Evolutionary conservation across 1,139 yeast genomes (phyloP), one percentile per base, ranked within the genome.

Genomic region (Taphrina confusa): DNA sequence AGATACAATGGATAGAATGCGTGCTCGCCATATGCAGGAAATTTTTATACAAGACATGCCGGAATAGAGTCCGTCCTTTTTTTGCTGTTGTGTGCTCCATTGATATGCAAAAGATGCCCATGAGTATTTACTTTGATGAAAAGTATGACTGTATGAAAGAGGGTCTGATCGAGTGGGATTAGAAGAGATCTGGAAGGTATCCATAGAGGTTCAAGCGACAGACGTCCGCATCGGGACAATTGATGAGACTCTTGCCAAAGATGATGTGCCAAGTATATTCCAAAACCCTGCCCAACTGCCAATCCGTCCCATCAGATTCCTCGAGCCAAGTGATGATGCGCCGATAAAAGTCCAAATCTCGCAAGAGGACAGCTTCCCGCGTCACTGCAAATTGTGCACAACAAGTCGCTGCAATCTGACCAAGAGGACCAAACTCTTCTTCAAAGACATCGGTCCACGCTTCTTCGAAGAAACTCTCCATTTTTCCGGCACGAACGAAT

Each of bases 211-310:
- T 37, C 1, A 20, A 37, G 11, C 56, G 56, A 39, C 56, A 50
- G 4, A 31, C 23, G 18, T n/a, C 46, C 28, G 14, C 56, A 37
- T 50, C 56, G 16, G 45, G 37, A 50, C 56, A 50, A 27, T 39
- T 3, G 22, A 50, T 25, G 25, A 25, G 22, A 3, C 31, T 54
- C 14, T 25, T 18, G 23, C 56, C 56, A 37, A 50, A 50, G 46
- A 50, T 50, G 47, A 50, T 37, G 37, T 50, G 56, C 56, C 56
- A 50, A 28, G 56, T 39, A 37, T 50, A 50, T 12, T 50, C 56
- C 22, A 50, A 23, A 22, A 50, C 56, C 2, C 56, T 33, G 6
- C 56, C 56, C 27, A 39, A 3, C 16, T 37, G 45, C 45, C 46
- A 37, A 16, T 37, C 45, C 25, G 45, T 36, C 9, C 45, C 46